Evolutionary conservation across 2,329 filamentous ascomycete genomes (phyloP), one percentile per base, ranked within the genome.

Genomic region (Exophiala lecanii-corni): DNA sequence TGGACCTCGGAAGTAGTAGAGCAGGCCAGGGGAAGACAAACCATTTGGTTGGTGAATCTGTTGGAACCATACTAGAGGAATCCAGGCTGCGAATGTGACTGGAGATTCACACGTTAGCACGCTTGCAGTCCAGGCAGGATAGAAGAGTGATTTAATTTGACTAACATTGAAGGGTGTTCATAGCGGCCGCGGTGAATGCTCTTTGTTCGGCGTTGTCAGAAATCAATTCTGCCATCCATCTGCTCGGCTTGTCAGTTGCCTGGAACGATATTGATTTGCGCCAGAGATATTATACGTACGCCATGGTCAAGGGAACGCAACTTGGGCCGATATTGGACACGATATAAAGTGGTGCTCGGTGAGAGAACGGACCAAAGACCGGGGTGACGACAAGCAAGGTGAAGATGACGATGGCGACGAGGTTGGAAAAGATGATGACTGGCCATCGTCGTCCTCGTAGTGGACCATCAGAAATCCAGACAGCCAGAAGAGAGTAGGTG

Each of bases 161-260:
- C 47, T 43, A 19, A 50, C 42, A 46, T 43, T 50, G 47, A 17
- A 49, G 38, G 25, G 46, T 49, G 17, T 49, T 49, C 46, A 49
- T 49, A 10, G 46, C 20, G 4, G 46, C 46, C 4, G 46, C 46
- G 16, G 46, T 49, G 26, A 49, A 49, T 10, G 46, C 46, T 30
- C 46, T 37, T 35, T 49, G 46, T 16, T 49, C 46, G n/a, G 46
- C 46, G 16, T 45, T 49, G 34, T 49, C 16, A 3, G 46, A 49
- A 17, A 49, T 45, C 26, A 49, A 43, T 31, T 49, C 46, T 21
- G 46, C 37, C 46, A 49, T 49, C 46, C 46, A 49, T 16, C 46
- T 49, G 17, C 15, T n/a, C n/a, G n/a, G n/a, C n/a, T n/a, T n/a
- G n/a, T n/a, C n/a, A n/a, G n/a, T n/a, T n/a, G n/a, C n/a, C n/a